Evolutionary conservation across 1,284 basidiomycete species (phyloP).

Genomic region (Inonotus obliquus): DNA sequence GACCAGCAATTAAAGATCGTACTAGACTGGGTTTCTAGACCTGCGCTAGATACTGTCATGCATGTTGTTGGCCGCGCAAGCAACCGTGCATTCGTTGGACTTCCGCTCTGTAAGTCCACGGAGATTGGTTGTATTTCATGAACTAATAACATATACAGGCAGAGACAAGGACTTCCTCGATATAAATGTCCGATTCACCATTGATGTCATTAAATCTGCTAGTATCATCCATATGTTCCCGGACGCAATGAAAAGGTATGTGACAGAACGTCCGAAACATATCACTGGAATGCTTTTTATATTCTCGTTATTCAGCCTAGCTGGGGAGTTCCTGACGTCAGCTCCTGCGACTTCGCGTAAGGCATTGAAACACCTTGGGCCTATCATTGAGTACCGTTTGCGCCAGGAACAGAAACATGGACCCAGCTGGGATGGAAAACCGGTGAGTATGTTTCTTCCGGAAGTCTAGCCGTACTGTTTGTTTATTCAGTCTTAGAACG

Average conservation of each 20-base stretch:
- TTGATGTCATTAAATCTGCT: slow-evolving; percentile 28
- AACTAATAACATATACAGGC: slow-evolving; percentile 27
- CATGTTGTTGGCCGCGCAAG: slow-evolving; percentile 35
- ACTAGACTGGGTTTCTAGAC: slow-evolving; percentile 30
- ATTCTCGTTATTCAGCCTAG: slow-evolving; percentile 4
- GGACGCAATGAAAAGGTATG: slow-evolving; percentile 34
- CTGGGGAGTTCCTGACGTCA: slow-evolving; percentile 8
- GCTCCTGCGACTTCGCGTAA: slow-evolving; percentile 4
- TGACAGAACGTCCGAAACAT: neutral
- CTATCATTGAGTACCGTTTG: slow-evolving; percentile 35
- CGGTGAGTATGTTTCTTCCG: slow-evolving; percentile 28
- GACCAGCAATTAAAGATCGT: no score
- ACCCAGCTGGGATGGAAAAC: slow-evolving; percentile 33
- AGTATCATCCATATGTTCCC: slow-evolving; percentile 33
- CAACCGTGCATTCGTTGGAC: slow-evolving; percentile 38
- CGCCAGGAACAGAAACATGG: slow-evolving; percentile 29
- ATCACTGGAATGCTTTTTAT: neutral
- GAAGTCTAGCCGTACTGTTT: no score
- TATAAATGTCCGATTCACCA: slow-evolving; percentile 31
- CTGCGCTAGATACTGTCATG: slow-evolving; percentile 19
- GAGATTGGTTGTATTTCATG: neutral
- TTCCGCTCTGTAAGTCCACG: slow-evolving; percentile 32
- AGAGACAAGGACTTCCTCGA: slow-evolving; percentile 34
- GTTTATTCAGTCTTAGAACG: slow-evolving; percentile 29
- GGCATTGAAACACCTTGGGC: slow-evolving; percentile 28